phyloP scores from a whole-genome alignment of 2,329 filamentous ascomycete species.

The Aspergillus pseudonomiae region DNA sequence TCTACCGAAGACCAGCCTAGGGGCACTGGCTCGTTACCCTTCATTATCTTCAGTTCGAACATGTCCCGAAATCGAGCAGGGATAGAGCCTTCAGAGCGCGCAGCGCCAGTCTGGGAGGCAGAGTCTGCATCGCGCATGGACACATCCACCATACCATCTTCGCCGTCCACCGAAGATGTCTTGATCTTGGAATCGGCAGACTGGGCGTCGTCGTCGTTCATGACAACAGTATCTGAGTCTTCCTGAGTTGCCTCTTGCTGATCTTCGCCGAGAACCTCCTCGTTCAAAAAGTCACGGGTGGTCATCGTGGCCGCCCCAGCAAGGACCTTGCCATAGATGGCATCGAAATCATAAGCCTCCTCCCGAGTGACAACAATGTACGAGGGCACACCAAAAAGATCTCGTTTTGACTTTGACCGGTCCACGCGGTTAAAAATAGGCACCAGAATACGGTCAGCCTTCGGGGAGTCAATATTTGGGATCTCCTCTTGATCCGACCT shows the following conservation, averaged over 20 bases:
- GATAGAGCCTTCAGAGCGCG: slow-evolving; percentile 59
- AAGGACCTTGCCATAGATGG: slow-evolving; percentile 78
- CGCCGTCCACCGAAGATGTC: slow-evolving; percentile 79
- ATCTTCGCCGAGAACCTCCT: slow-evolving; percentile 50
- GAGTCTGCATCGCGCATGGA: slow-evolving; percentile 70
- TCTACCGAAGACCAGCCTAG: slow-evolving; percentile 69
- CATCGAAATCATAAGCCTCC: slow-evolving; percentile 70
- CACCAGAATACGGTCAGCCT: slow-evolving; percentile 50
- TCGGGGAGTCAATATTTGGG: slow-evolving; percentile 45
- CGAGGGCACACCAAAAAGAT: slow-evolving; percentile 46
- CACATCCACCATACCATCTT: slow-evolving; percentile 89
- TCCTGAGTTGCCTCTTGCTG: slow-evolving; percentile 55
- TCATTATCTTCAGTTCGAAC: slow-evolving; percentile 75
- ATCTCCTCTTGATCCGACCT: slow-evolving; percentile 43
- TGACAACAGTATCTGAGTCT: slow-evolving; percentile 71
- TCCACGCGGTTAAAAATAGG: slow-evolving; percentile 51
- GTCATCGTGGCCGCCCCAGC: slow-evolving; percentile 76
- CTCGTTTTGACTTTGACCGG: slow-evolving; percentile 27
- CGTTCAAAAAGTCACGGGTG: slow-evolving; percentile 65
- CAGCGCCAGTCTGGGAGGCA: slow-evolving; percentile 19
- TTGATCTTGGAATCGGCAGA: slow-evolving; percentile 71
- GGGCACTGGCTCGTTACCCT: slow-evolving; percentile 62
- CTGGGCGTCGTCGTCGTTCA: slow-evolving; percentile 63
- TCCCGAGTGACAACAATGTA: slow-evolving; percentile 77
- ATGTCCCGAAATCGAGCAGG: slow-evolving; percentile 67